Evolutionary conservation across 352 stramenopile genomes (phyloP), one percentile per base, ranked within the genome.

Genomic region (Globisporangium spinosum): DNA sequence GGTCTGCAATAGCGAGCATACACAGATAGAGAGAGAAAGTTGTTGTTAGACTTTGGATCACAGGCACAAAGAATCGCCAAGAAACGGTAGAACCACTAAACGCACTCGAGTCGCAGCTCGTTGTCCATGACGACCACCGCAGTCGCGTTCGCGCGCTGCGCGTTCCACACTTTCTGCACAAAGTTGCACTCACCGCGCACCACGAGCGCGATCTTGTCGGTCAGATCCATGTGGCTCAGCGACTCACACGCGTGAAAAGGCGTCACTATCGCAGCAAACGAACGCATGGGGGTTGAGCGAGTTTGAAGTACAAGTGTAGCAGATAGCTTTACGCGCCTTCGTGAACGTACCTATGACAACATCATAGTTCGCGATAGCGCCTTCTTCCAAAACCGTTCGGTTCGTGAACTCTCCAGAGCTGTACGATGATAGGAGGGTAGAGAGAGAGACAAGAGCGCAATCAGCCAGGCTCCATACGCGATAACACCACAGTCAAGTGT

Each of bases 371-470:
- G 69, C 58, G 55, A 91, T 56, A 9, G 53, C 55, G 13, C 70
- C 65, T 45, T 75, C 62, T 27, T 82, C 71, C 27, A 93, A 67
- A 47, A 77, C 38, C 27, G 79, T 80, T 9, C 72, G 58, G 71
- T 91, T 89, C 15, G 85, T 91, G 65, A 93, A 93, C 67, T 93
- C 85, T 25, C 83, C 80, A 0, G 85, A 90, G 5, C 82, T 91
- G 58, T 17, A 32, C 23, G 12, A 7, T n/a, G 3, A 8, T 34
- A 23, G 32, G 1, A 9, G 12, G 27, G n/a, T 6, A 23, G 25
- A 9, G 40, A 20, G 29, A 32, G 2, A 32, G 27, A 12, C 2
- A 40, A 53, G 23, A 43, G 56, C 12, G 65, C 22, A 61, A 20
- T 17, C 35, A 65, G 15, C 29, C 32, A 13, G 17, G 58, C 20